phyloP scores from a whole-genome alignment of 768 basidiomycete genomes.

The Hypholoma sublateritium region DNA sequence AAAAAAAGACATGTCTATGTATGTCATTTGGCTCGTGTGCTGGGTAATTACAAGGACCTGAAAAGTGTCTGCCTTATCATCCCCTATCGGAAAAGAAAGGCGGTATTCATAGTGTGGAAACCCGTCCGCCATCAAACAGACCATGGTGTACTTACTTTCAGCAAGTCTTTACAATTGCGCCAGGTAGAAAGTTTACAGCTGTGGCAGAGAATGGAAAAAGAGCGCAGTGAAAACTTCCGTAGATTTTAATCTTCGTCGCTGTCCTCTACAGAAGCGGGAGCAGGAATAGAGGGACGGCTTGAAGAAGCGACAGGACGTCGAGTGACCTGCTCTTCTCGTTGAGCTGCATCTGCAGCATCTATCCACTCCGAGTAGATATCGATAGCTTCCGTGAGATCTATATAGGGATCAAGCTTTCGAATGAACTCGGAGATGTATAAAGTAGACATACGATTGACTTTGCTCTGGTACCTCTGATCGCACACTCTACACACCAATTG shows the following conservation, averaged over 20 bases:
- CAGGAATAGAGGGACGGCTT: conserved; percentile 44
- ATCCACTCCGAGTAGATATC: conserved; percentile 94
- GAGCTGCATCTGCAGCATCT: conserved; percentile 83
- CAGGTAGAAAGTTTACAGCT: too few relatives aligned
- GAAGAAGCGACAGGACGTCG: conserved; percentile 62
- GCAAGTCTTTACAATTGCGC: too few relatives aligned
- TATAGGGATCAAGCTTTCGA: conserved; percentile 4
- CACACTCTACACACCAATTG: conserved; percentile 82
- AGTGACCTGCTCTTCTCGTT: conserved; percentile 53
- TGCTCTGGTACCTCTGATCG: conserved; percentile 85
- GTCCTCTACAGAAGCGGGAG: conserved; percentile 37
- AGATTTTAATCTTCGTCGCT: conserved; percentile 43
- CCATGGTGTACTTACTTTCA: too few relatives aligned
- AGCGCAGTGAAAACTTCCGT: too few relatives aligned
- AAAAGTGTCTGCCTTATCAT: too few relatives aligned
- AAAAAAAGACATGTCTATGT: too few relatives aligned
- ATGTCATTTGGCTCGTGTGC: too few relatives aligned
- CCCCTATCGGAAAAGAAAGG: too few relatives aligned
- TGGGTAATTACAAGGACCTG: too few relatives aligned
- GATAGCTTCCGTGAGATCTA: conserved; percentile 85
- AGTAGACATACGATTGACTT: conserved; percentile 65
- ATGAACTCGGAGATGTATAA: conserved; percentile 5
- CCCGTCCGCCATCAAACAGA: too few relatives aligned
- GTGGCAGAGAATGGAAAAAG: too few relatives aligned
- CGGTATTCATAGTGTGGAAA: too few relatives aligned